phyloP scores from a whole-genome alignment of 1,284 basidiomycete genomes.

The Phylloporus sp. region DNA sequence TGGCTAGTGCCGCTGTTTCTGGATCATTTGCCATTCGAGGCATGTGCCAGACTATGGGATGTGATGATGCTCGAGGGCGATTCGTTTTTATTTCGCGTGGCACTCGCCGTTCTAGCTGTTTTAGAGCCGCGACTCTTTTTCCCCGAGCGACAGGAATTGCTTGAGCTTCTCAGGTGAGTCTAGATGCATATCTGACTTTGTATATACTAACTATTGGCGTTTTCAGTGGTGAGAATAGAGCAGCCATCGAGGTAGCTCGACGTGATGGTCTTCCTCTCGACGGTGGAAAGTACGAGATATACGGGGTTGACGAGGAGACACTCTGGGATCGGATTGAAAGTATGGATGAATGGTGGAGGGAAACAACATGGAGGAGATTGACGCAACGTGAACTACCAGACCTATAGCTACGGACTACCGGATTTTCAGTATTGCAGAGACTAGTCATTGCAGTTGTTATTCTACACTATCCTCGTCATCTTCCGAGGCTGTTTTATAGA shows the following conservation, averaged over 20 bases:
- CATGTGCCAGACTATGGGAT: constrained; percentile 89
- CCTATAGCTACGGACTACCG: constrained; percentile 48
- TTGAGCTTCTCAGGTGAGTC: constrained; percentile 73
- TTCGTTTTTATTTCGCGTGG: constrained; percentile 83
- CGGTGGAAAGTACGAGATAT: constrained; percentile 86
- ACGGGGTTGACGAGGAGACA: constrained; percentile 85
- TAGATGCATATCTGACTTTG: constrained; percentile 4
- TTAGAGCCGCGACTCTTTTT: constrained; percentile 89
- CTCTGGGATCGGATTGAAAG: constrained; percentile 80
- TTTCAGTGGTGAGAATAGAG: constrained; percentile 79
- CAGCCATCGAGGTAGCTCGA: constrained; percentile 82
- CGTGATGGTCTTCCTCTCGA: constrained; percentile 68
- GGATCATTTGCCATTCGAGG: constrained; percentile 88
- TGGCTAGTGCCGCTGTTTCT: constrained; percentile 88
- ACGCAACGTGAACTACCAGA: constrained; percentile 90
- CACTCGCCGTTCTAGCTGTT: constrained; percentile 84
- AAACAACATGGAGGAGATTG: constrained; percentile 86
- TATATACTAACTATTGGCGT: constrained; percentile 17
- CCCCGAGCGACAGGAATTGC: constrained; percentile 78
- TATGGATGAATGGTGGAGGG: constrained; percentile 94
- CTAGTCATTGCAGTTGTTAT: constrained; percentile 23
- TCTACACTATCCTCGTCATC: constrained; percentile 48
- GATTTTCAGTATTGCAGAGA: background rate
- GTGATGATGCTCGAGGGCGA: constrained; percentile 89
- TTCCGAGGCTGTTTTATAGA: constrained; percentile 73